Base-by-base conservation (phyloP, 345 rosid genomes). In the Boechera divaricarpa region DNA sequence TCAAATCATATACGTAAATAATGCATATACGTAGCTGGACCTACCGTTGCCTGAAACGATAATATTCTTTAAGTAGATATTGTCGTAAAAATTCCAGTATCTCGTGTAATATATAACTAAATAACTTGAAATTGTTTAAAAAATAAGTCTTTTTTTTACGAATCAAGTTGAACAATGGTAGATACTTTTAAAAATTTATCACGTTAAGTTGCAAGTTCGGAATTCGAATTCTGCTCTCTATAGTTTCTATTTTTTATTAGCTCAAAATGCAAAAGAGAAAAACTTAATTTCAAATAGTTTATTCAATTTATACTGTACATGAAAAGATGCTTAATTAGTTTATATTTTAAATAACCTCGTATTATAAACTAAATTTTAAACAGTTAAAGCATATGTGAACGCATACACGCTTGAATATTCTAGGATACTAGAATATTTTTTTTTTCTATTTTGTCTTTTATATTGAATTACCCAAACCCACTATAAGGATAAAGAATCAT, bases 11-110 rank as follows among this genome's bases (percentile, higher is more conserved):
- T 38, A 38, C 41, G 41, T 21, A 21, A 21, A 21, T 21, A 21
- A 21, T 21, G 24, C 24, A 21, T 21, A 21, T 73, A 39, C 41
- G 63, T 63, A 54, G 28, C 47, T 15, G 42, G 56, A 42, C 64
- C 77, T 64, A 74, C 56, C 63, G 24, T 55, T 45, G 36, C 56
- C 59, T 66, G n/a, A 24, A 66, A 48, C 9, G 18, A 74, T 47
- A 56, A 24, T 65, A 8, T 42, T 66, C 5, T 74, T 63, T 52
- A 52, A 16, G 8, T 45, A 7, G 69, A 45, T 64, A 45, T 7
- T 24, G 51, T 63, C 67, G 16, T 39, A 3, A 63, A 7, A 7
- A 21, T 62, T 18, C 11, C 31, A 62, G 47, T 29, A 61, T 41
- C 68, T 26, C 52, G 52, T 42, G 21, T 63, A 29, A 26, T 63